Base-by-base conservation (phyloP, 1,284 basidiomycete genomes). In the Puccinia triticina region DNA sequence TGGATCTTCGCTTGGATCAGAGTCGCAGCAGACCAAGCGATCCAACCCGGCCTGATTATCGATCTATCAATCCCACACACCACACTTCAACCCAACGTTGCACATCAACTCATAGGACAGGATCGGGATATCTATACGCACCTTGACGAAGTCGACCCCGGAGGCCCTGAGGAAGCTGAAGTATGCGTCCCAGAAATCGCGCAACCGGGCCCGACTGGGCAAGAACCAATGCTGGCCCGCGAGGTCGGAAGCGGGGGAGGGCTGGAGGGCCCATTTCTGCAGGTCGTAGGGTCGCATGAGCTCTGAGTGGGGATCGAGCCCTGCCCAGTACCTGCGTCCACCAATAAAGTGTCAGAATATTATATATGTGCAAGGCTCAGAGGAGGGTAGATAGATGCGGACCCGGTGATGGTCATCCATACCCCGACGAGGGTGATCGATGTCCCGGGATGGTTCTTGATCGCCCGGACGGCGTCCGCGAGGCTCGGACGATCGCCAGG, bases 41-140 rank as follows among this genome's bases (percentile, higher is more conserved):
- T 77, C 76, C 26, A 77, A 23, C 1, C 76, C 61, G 10, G 76
- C 76, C 67, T 77, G 76, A 77, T 77, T 77, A 77, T 77, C 76
- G 11, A 77, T 64, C n/a, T n/a, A n/a, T n/a, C n/a, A n/a, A n/a
- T n/a, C n/a, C n/a, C n/a, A n/a, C n/a, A n/a, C n/a, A n/a, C n/a
- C n/a, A n/a, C n/a, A n/a, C 76, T 77, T 48, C 10, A 61, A 3
- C n/a, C 32, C 5, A 26, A 75, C 18, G 0, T 55, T 75, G 16
- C 16, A 43, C 8, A 37, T 40, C 26, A 57, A 75, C n/a, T n/a
- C n/a, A n/a, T n/a, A n/a, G n/a, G n/a, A n/a, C n/a, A n/a, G n/a
- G n/a, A n/a, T n/a, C n/a, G n/a, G n/a, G n/a, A n/a, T n/a, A n/a
- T n/a, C n/a, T n/a, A n/a, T n/a, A n/a, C 55, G 16, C 7, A 77